Percentiles rank a stretch among this genome's conserved stretches.
These are phyloP conservation scores for Fragilaria radians DNA, from an alignment of 108 stramenopile species.

Conservation along the genomic window DNA sequence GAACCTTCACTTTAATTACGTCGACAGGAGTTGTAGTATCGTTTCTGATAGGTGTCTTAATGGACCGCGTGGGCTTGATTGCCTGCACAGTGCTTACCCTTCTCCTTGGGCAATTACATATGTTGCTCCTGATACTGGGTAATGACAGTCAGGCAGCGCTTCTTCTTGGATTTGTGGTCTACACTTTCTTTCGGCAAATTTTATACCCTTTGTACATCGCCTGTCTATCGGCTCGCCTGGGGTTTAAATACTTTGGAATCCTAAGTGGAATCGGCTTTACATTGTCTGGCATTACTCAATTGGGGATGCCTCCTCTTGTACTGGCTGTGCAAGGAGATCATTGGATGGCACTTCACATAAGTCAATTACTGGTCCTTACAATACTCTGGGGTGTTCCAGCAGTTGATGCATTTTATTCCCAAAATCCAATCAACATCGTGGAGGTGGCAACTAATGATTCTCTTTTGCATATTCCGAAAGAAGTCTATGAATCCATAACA, in stretches of 20 bases:
- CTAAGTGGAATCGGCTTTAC: constrained; percentile 44
- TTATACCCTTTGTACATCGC: constrained; percentile 48
- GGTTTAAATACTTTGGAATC: constrained; percentile 61
- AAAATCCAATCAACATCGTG: too few species aligned
- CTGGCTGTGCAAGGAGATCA: constrained; percentile 8
- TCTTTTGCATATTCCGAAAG: too few species aligned
- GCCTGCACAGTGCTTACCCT: constrained; percentile 22
- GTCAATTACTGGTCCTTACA: constrained; percentile 8
- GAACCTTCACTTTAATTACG: constrained; percentile 32
- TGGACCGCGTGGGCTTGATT: constrained; percentile 41
- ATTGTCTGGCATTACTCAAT: constrained; percentile 28
- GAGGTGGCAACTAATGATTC: too few species aligned
- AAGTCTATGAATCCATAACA: too few species aligned
- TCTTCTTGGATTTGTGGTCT: constrained; percentile 26
- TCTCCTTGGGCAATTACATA: constrained; percentile 27
- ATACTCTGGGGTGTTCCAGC: constrained; percentile 9
- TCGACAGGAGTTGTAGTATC: constrained; percentile 35
- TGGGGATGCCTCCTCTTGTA: constrained; percentile 17
- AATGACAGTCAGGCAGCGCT: constrained; percentile 5
- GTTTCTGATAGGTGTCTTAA: constrained; percentile 26
- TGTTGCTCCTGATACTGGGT: constrained; percentile 23
- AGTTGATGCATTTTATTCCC: too few species aligned
- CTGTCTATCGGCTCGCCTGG: constrained; percentile 36
- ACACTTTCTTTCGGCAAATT: constrained; percentile 42
- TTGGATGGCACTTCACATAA: constrained; percentile 8